These are phyloP conservation scores for Candida chilensis DNA, from an alignment of 805 yeast species.

Conservation along the genomic window DNA sequence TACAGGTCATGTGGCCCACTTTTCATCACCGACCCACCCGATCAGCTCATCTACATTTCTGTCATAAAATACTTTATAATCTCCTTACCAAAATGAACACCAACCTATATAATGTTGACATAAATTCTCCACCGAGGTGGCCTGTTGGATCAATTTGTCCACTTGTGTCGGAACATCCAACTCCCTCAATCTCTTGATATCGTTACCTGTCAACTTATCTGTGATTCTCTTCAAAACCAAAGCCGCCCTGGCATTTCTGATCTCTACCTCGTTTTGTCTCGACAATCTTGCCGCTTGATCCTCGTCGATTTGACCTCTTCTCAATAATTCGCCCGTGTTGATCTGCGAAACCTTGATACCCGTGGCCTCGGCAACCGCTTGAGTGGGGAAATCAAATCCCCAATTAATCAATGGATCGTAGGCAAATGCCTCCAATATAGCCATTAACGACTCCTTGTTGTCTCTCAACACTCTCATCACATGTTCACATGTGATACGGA, in stretches of 20 bases:
- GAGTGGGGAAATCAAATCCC: slow-evolving; percentile 93
- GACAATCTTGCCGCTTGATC: slow-evolving; percentile 68
- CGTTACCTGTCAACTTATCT: slow-evolving; percentile 90
- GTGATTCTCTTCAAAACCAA: slow-evolving; percentile 84
- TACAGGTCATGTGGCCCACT: too few relatives aligned
- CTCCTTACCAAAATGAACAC: slow-evolving; percentile 98
- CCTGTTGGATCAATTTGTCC: slow-evolving; percentile 88
- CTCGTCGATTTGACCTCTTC: slow-evolving; percentile 68
- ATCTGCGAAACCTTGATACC: slow-evolving; percentile 60
- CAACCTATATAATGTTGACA: slow-evolving; percentile 98
- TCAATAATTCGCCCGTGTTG: slow-evolving; percentile 60
- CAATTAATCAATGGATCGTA: slow-evolving; percentile 97
- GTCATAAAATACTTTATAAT: too few relatives aligned
- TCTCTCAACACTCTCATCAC: slow-evolving; percentile 93
- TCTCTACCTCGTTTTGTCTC: slow-evolving; percentile 59
- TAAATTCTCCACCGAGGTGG: slow-evolving; percentile 90
- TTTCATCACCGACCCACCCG: too few relatives aligned
- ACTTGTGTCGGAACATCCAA: slow-evolving; percentile 85
- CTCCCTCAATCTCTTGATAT: slow-evolving; percentile 63
- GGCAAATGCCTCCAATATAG: slow-evolving; percentile 95
- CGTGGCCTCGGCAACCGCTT: slow-evolving; percentile 65
- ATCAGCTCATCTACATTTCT: too few relatives aligned
- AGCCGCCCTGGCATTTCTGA: slow-evolving; percentile 84
- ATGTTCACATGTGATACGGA: slow-evolving; percentile 92
- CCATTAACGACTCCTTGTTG: slow-evolving; percentile 94